Percentiles rank a stretch among this genome's conserved stretches.
phyloP scores from a whole-genome alignment of 2,329 filamentous ascomycete genomes.

The Claviceps quebecensis region DNA sequence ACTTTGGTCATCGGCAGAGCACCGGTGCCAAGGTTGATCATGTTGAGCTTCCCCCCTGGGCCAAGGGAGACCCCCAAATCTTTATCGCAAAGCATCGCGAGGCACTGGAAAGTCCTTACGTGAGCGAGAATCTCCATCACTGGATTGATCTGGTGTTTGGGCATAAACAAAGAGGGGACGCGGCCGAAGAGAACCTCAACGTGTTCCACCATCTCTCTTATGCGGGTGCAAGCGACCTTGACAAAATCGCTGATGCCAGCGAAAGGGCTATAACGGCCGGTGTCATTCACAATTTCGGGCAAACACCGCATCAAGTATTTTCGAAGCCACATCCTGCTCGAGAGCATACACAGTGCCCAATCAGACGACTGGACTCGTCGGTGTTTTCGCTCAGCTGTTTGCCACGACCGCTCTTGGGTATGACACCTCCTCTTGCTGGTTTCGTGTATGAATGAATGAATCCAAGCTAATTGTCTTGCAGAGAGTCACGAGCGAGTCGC shows the following conservation, averaged over 20 bases:
- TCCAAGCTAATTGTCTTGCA: slow-evolving; percentile 8
- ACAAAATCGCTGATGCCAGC: slow-evolving; percentile 76
- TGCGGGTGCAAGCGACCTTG: slow-evolving; percentile 81
- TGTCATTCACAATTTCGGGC: slow-evolving; percentile 97
- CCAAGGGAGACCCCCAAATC: slow-evolving; percentile 86
- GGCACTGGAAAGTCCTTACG: slow-evolving; percentile 82
- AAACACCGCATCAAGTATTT: slow-evolving; percentile 94
- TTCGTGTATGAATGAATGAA: neutral
- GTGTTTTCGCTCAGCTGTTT: slow-evolving; percentile 64
- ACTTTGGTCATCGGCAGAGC: slow-evolving; percentile 80
- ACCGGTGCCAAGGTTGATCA: slow-evolving; percentile 67
- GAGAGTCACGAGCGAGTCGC: slow-evolving; percentile 66
- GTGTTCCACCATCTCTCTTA: slow-evolving; percentile 96
- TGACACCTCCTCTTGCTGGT: slow-evolving; percentile 5
- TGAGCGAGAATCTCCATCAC: slow-evolving; percentile 75
- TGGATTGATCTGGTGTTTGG: slow-evolving; percentile 98
- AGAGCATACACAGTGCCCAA: slow-evolving; percentile 51
- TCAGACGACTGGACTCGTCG: slow-evolving; percentile 61
- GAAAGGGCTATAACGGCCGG: slow-evolving; percentile 82
- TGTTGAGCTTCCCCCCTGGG: slow-evolving; percentile 87
- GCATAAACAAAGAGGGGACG: slow-evolving; percentile 83
- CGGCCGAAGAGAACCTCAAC: slow-evolving; percentile 80
- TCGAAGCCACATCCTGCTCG: slow-evolving; percentile 63
- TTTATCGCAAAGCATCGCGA: slow-evolving; percentile 95
- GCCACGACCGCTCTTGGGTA: slow-evolving; percentile 62